Conservation (phyloP, 1,284 basidiomycete genomes). For the Naganishia albida region DNA sequence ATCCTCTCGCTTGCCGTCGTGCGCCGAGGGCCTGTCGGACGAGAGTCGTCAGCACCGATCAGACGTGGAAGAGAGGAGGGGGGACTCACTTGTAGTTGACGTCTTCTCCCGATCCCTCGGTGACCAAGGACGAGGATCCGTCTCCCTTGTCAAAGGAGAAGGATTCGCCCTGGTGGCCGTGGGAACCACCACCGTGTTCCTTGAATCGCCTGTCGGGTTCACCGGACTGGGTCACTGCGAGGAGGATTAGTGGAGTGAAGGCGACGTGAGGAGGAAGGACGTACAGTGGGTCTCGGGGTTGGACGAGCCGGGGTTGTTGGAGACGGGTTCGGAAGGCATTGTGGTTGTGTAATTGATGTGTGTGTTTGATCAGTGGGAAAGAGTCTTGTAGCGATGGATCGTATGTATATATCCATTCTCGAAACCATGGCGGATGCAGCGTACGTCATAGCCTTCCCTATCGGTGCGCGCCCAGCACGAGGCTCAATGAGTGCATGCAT, state of each 20-base stretch:
- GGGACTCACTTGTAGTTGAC: slow-evolving; percentile 42
- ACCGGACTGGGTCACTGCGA: slow-evolving; percentile 39
- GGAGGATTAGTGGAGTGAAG: background rate
- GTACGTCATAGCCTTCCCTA: too few species aligned
- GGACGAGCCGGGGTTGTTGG: slow-evolving; percentile 42
- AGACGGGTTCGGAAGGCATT: slow-evolving; percentile 32
- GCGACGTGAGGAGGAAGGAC: background rate
- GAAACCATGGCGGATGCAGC: too few species aligned
- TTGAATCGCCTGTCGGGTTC: slow-evolving; percentile 50
- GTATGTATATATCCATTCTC: too few species aligned
- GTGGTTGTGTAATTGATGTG: background rate
- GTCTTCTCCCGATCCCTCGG: slow-evolving; percentile 48
- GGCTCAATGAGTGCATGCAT: too few species aligned
- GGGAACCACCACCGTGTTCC: slow-evolving; percentile 48
- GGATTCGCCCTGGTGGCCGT: slow-evolving; percentile 45
- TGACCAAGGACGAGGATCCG: slow-evolving; percentile 44
- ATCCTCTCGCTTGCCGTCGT: slow-evolving; percentile 46
- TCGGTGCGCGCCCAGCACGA: too few species aligned
- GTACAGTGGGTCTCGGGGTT: slow-evolving; percentile 36
- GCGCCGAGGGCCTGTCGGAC: slow-evolving; percentile 40
- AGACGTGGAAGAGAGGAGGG: background rate
- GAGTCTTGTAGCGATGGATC: too few species aligned
- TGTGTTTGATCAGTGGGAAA: background rate
- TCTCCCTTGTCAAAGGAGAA: slow-evolving; percentile 45
- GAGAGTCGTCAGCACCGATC: background rate